A percentile compares a stretch with the other conserved stretches of the same genome.
Evolutionary conservation across 2,329 filamentous ascomycete genomes (phyloP).

Genomic region (Bipolaris victoriae): DNA sequence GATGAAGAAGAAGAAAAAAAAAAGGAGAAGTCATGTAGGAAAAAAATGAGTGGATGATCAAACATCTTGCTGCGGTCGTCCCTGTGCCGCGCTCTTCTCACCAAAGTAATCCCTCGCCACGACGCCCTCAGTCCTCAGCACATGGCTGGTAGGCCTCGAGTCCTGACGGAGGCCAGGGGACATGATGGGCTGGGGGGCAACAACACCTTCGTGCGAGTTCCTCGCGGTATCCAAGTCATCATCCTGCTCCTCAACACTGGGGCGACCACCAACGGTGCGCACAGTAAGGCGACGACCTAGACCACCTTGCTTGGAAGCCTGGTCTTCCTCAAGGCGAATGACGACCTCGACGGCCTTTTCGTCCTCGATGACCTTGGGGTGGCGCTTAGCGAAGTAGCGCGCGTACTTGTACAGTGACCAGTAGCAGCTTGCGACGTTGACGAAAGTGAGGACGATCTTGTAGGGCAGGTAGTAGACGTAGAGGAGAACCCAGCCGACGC

Average conservation of each 20-base stretch:
- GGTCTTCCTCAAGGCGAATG: constrained; percentile 32
- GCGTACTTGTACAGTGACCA: constrained; percentile 54
- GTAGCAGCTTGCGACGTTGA: constrained; percentile 52
- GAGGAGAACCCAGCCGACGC: constrained; percentile 47
- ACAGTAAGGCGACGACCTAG: constrained; percentile 33
- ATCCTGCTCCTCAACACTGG: constrained; percentile 1
- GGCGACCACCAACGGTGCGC: constrained; percentile 17
- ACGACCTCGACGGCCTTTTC: constrained; percentile 49
- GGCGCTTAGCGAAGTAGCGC: constrained; percentile 55
- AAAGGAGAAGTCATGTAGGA: not conserved
- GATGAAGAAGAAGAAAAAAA: not conserved
- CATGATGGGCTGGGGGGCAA: not conserved
- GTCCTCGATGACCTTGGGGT: constrained; percentile 58
- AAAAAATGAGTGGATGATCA: not conserved
- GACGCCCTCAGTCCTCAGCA: constrained; percentile 9
- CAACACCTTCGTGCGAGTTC: not conserved
- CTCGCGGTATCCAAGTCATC: constrained; percentile 1
- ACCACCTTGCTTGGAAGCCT: constrained; percentile 13
- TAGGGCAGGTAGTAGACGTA: constrained; percentile 53
- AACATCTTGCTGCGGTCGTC: not conserved
- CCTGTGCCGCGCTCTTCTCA: not conserved
- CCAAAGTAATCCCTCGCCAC: constrained; percentile 7
- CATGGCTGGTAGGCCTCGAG: constrained; percentile 1
- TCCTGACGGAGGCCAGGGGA: not conserved
- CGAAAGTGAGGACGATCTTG: constrained; percentile 53